Evolutionary conservation across 768 basidiomycete species (phyloP).

Genomic region (Kwoniella shandongensis): DNA sequence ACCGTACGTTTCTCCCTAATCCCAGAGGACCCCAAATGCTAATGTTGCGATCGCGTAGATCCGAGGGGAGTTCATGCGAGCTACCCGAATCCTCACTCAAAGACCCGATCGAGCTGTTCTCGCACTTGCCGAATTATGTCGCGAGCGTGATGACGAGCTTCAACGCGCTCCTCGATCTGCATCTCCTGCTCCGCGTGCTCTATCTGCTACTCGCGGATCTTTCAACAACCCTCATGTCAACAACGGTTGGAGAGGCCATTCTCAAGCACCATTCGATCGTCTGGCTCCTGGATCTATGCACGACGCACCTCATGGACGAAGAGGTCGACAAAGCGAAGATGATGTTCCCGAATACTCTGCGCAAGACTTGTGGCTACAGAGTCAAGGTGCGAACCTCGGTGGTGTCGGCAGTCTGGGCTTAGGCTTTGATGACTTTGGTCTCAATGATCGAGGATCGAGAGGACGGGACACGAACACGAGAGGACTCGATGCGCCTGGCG

Average conservation of each 20-base stretch:
- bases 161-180: conserved; percentile 52
- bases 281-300: conserved; percentile 21
- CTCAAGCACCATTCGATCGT: conserved; percentile 48
- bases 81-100: conserved; percentile 70
- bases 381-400: conserved; percentile 47
- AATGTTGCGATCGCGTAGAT: conserved; percentile 62
- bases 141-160: conserved; percentile 69
- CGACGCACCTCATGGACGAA: conserved; percentile 32
- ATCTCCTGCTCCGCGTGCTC: conserved; percentile 46
- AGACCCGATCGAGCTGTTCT: conserved; percentile 78
- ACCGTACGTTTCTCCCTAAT: conserved; percentile 61
- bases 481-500: conserved; percentile 43
- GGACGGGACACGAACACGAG: conserved; percentile 42
- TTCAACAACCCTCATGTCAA: conserved; percentile 34
- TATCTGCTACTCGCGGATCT: conserved; percentile 35
- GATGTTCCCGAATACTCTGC: conserved; percentile 34
- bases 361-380: conserved; percentile 51
- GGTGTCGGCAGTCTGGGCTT: conserved; percentile 35
- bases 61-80: conserved; percentile 97
- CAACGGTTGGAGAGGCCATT: conserved; percentile 42
- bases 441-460: conserved; percentile 21
- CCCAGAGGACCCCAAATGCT: background rate
- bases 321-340: conserved; percentile 37
- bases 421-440: conserved; percentile 28
- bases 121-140: conserved; percentile 84